A percentile compares a stretch with the other conserved stretches of the same genome.
Conservation (phyloP, 2,329 filamentous ascomycete species). For the Talaromyces verruculosus region DNA sequence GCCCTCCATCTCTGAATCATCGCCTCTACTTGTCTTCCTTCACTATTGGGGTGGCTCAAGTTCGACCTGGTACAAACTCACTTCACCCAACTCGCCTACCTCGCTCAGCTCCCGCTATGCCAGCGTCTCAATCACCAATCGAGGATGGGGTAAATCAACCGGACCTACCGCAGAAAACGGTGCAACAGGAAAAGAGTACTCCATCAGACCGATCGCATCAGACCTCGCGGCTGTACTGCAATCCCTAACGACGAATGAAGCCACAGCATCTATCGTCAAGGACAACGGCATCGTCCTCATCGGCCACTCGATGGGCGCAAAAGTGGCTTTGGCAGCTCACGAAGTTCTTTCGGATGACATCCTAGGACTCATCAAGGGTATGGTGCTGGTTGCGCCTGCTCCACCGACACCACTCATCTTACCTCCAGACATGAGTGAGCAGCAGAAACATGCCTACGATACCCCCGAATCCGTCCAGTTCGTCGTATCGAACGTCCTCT, state of each 20-base stretch:
- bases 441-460: conserved; percentile 38
- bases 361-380: conserved; percentile 28
- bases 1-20: background rate
- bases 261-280: conserved; percentile 28
- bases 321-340: conserved; percentile 33
- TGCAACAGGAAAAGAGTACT: conserved; percentile 28
- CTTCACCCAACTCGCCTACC: conserved; percentile 23
- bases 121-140: conserved; percentile 35
- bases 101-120: conserved; percentile 25
- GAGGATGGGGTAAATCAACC: conserved; percentile 40
- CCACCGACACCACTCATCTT: conserved; percentile 36
- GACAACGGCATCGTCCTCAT: conserved; percentile 33
- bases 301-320: conserved; percentile 45
- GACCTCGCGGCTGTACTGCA: conserved; percentile 24
- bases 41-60: conserved; percentile 45
- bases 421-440: conserved; percentile 34
- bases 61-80: conserved; percentile 34
- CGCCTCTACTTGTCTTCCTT: conserved; percentile 34
- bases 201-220: conserved; percentile 25
- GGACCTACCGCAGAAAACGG: conserved; percentile 26
- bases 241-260: conserved; percentile 21
- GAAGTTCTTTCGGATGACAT: conserved; percentile 8
- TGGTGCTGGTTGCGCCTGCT: conserved; percentile 38
- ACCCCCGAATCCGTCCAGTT: conserved; percentile 32
- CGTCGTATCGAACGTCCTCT: conserved; percentile 36